Percentiles rank a stretch among this genome's conserved stretches.
phyloP scores from a whole-genome alignment of 371 early-diverging fungal genomes.

The Mucor racemosus region DNA sequence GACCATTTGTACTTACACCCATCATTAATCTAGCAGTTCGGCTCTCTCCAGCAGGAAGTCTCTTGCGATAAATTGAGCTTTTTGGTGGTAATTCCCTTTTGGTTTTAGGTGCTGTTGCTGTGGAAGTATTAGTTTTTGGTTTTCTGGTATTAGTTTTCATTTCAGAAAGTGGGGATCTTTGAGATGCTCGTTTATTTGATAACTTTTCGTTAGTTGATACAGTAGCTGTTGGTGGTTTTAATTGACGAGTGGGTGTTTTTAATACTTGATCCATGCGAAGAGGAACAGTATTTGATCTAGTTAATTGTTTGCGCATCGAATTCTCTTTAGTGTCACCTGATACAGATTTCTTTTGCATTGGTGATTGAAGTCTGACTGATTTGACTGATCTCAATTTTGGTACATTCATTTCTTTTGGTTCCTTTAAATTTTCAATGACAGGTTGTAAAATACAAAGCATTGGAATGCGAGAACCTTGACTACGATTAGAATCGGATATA shows the following conservation, averaged over 20 bases:
- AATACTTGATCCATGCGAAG: constrained; percentile 15
- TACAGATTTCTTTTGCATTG: constrained; percentile 2
- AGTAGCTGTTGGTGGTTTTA: constrained; percentile 12
- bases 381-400: constrained; percentile 9
- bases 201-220: background rate
- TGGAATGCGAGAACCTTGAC: constrained; percentile 50
- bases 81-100: constrained; percentile 30
- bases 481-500: constrained; percentile 38
- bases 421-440: constrained; percentile 9
- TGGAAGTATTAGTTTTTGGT: constrained; percentile 12
- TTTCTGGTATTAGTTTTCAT: constrained; percentile 14
- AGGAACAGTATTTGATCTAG: constrained; percentile 30
- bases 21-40: constrained; percentile 50
- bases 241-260: background rate
- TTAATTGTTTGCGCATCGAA: constrained; percentile 16
- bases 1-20: constrained; percentile 46
- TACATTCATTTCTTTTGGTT: background rate
- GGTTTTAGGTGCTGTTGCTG: constrained; percentile 8
- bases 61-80: constrained; percentile 38
- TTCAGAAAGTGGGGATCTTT: constrained; percentile 10
- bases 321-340: background rate
- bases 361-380: constrained; percentile 7
- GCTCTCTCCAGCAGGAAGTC: constrained; percentile 40
- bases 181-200: constrained; percentile 7
- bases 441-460: constrained; percentile 38